Evolutionary conservation across 768 basidiomycete species (phyloP).

Genomic region (Calocybe gangraenosa): DNA sequence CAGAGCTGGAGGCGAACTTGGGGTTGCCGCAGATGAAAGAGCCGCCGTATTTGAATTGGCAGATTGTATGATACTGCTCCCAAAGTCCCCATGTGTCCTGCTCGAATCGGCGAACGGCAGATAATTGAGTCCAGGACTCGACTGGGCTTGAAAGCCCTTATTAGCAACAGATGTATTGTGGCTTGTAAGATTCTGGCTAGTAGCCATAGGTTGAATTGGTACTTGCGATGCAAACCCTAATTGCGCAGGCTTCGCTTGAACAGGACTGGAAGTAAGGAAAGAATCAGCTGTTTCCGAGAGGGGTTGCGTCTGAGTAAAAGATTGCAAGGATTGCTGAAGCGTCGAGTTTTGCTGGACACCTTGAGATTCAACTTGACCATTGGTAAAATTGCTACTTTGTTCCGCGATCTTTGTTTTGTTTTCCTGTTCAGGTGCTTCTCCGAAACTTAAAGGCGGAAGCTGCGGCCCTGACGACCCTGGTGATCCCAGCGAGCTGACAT

Average conservation of each 20-base stretch:
- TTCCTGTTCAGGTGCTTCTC: slow-evolving; percentile 15
- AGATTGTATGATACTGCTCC: neutral
- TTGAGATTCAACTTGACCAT: slow-evolving; percentile 1
- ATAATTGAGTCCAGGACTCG: slow-evolving; percentile 6
- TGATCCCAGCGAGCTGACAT: slow-evolving; percentile 7
- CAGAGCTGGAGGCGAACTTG: neutral
- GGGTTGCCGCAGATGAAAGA: slow-evolving; percentile 8
- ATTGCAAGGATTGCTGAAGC: neutral
- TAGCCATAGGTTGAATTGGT: too few relatives aligned
- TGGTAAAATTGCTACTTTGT: slow-evolving; percentile 10
- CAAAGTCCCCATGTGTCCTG: slow-evolving; percentile 2
- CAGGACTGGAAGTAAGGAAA: too few relatives aligned
- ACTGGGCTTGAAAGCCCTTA: slow-evolving; percentile 9
- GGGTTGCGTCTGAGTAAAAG: slow-evolving; percentile 10
- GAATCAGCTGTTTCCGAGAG: too few relatives aligned
- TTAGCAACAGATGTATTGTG: slow-evolving; percentile 11
- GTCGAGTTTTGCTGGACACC: neutral
- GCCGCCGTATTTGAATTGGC: slow-evolving; percentile 2
- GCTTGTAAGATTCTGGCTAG: slow-evolving; percentile 3
- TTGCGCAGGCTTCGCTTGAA: too few relatives aligned
- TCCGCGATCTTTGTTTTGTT: slow-evolving; percentile 18
- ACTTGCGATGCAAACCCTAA: too few relatives aligned
- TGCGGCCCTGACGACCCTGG: slow-evolving; percentile 39
- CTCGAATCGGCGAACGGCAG: slow-evolving; percentile 2
- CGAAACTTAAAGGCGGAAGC: slow-evolving; percentile 60